These are phyloP conservation scores for Spergularia azorica DNA, from an alignment of 179 eudicot genomes.

Conservation along the genomic window DNA sequence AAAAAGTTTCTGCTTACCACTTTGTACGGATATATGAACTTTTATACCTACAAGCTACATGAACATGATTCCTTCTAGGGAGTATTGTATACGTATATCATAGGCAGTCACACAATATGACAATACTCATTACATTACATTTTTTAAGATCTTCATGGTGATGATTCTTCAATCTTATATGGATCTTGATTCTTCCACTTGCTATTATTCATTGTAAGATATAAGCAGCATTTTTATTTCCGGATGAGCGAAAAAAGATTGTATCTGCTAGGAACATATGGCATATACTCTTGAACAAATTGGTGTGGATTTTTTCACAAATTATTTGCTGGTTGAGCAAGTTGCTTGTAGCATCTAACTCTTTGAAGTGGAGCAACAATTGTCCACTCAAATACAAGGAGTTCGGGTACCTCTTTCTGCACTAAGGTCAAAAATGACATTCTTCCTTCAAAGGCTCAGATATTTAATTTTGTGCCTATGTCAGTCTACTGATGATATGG, in stretches of 20 bases:
- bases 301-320: conserved; percentile 16
- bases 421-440: conserved; percentile 8
- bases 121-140: conserved; percentile 11
- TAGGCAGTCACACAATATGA: conserved; percentile 22
- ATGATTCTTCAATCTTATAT: conserved; percentile 30
- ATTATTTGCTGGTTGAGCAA: conserved; percentile 26
- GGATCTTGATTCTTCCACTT: conserved; percentile 52
- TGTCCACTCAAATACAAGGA: conserved; percentile 22
- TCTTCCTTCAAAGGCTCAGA: conserved; percentile 16
- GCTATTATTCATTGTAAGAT: conserved; percentile 35
- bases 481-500: neutral
- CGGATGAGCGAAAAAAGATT: conserved; percentile 20
- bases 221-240: conserved; percentile 33
- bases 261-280: conserved; percentile 29
- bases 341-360: conserved; percentile 32
- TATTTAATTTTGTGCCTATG: conserved; percentile 20
- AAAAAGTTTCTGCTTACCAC: conserved; percentile 21
- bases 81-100: conserved; percentile 25
- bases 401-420: conserved; percentile 10
- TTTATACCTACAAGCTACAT: conserved; percentile 17
- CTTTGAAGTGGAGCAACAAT: conserved; percentile 33
- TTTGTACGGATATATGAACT: conserved; percentile 37
- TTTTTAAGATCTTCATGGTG: conserved; percentile 25
- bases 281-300: conserved; percentile 34
- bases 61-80: conserved; percentile 27